A percentile compares a stretch with the other conserved stretches of the same genome.
Evolutionary conservation across 2,329 filamentous ascomycete genomes (phyloP).

Genomic region (Pseudopithomyces chartarum): DNA sequence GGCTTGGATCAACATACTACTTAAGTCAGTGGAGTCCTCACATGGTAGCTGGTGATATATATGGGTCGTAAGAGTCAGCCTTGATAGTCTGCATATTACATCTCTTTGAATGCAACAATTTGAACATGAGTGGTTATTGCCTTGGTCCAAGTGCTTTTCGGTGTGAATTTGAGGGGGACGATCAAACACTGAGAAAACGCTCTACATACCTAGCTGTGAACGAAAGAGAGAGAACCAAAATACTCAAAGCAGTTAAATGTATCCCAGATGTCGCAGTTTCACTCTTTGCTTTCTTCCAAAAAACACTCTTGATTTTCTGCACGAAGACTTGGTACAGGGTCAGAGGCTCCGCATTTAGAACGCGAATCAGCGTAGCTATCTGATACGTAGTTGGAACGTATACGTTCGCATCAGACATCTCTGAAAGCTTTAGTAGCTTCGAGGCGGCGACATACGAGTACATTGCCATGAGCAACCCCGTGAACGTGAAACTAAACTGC

Average conservation of each 20-base stretch:
- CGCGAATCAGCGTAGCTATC: neutral
- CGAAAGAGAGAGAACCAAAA: neutral
- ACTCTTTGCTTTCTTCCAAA: slow-evolving; percentile 1
- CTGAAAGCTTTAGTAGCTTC: neutral
- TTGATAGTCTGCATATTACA: too few relatives aligned
- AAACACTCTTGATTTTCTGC: neutral
- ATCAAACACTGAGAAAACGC: neutral
- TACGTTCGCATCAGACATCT: neutral
- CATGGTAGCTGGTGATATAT: neutral
- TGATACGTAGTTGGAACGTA: neutral
- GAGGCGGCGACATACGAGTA: neutral
- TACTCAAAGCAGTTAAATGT: neutral
- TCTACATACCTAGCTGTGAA: neutral
- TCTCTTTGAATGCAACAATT: too few relatives aligned
- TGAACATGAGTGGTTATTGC: too few relatives aligned
- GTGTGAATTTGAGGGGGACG: neutral
- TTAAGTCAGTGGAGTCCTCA: neutral
- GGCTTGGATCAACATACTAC: slow-evolving; percentile 6
- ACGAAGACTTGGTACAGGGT: neutral
- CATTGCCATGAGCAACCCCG: slow-evolving; percentile 5
- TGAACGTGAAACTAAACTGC: slow-evolving; percentile 3
- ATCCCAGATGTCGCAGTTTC: too few relatives aligned
- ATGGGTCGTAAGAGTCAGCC: too few relatives aligned
- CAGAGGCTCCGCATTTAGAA: neutral
- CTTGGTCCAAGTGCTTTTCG: too few relatives aligned